Evolutionary conservation across 805 yeast species (phyloP).

Genomic region (Candida bentonensis): DNA sequence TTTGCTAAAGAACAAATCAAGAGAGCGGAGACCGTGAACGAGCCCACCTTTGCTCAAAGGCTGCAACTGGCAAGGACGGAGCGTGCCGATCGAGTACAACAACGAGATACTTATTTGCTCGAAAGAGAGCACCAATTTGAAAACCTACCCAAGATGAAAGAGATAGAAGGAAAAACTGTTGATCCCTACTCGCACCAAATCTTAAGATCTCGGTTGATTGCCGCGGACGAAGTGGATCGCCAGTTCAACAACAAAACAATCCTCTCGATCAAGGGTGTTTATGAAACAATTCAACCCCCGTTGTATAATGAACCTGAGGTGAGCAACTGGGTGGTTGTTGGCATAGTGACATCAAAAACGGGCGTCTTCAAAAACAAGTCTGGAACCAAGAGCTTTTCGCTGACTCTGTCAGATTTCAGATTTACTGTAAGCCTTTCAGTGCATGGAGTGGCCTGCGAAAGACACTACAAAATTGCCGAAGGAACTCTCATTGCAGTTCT

Average conservation of each 20-base stretch:
- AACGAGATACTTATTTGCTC: neutral
- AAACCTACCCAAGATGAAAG: neutral
- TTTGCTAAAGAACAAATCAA: no score
- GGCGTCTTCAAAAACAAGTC: constrained; percentile 28
- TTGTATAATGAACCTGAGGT: constrained; percentile 52
- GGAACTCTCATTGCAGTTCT: constrained; percentile 66
- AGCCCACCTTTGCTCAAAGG: neutral
- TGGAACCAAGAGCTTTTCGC: constrained; percentile 40
- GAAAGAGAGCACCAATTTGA: neutral
- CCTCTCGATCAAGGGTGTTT: neutral
- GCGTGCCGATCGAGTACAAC: neutral
- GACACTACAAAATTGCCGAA: constrained; percentile 55
- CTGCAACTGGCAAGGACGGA: neutral
- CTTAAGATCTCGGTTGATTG: neutral
- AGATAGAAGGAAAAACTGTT: neutral
- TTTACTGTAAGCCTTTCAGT: constrained; percentile 45
- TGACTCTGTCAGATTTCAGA: constrained; percentile 56
- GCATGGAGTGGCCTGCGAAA: constrained; percentile 53
- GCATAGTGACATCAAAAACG: constrained; percentile 47
- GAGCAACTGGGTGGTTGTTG: constrained; percentile 70
- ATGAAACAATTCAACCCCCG: constrained; percentile 34
- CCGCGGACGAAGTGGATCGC: neutral
- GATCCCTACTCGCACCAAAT: neutral
- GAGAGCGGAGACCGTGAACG: neutral
- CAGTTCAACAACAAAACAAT: neutral